A percentile compares a stretch with the other conserved stretches of the same genome.
phyloP scores from a whole-genome alignment of 2,329 filamentous ascomycete genomes.

The Grosmannia clavigera region DNA sequence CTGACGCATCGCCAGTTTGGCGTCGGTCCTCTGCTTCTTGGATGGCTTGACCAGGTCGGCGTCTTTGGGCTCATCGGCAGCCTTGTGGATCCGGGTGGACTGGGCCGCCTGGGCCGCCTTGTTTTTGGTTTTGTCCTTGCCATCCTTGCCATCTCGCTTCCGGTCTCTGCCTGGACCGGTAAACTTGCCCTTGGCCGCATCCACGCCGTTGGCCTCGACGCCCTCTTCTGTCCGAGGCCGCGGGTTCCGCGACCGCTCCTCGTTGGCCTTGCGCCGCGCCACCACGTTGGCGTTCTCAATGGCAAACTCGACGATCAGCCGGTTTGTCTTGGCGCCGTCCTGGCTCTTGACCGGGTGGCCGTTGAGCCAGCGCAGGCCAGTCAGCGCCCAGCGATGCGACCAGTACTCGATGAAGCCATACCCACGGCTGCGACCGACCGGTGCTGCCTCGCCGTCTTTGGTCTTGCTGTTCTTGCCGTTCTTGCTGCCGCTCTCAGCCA shows the following conservation, averaged over 20 bases:
- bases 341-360: slow-evolving; percentile 50
- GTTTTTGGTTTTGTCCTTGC: slow-evolving; percentile 12
- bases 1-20: slow-evolving; percentile 39
- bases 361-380: slow-evolving; percentile 90
- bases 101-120: slow-evolving; percentile 3
- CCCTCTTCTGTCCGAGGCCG: slow-evolving; percentile 7
- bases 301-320: slow-evolving; percentile 90
- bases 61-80: not conserved
- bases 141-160: no score
- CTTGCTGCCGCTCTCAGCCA: slow-evolving; percentile 54
- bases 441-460: slow-evolving; percentile 46
- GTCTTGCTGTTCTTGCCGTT: slow-evolving; percentile 33
- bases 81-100: slow-evolving; percentile 4
- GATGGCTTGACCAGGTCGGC: slow-evolving; percentile 6
- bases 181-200: slow-evolving; percentile 14
- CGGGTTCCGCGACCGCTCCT: slow-evolving; percentile 27
- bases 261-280: slow-evolving; percentile 56
- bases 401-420: slow-evolving; percentile 98
- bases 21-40: slow-evolving; percentile 17
- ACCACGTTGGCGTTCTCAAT: slow-evolving; percentile 97
- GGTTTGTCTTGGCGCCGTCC: slow-evolving; percentile 62
- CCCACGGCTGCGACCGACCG: slow-evolving; percentile 56
- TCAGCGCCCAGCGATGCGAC: slow-evolving; percentile 84
- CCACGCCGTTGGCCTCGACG: slow-evolving; percentile 16
- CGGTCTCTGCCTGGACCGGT: not conserved